phyloP scores from a whole-genome alignment of 164 flowering plant species.

The Berberis thunbergii region DNA sequence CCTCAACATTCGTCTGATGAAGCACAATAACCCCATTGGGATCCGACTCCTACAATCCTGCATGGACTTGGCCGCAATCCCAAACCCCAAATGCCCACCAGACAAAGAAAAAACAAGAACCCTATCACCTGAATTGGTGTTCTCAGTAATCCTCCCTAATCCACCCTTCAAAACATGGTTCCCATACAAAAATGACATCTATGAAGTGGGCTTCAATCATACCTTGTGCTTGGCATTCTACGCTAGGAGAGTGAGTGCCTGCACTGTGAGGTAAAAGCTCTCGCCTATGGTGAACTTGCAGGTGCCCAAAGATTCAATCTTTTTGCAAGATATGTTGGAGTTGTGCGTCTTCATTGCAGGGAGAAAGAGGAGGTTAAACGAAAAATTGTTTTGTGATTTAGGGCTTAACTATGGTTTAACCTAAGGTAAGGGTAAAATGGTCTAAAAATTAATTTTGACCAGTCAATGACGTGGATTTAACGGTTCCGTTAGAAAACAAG shows the following conservation, averaged over 20 bases:
- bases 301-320: slow-evolving; percentile 44
- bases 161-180: slow-evolving; percentile 85
- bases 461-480: no score
- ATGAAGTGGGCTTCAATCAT: slow-evolving; percentile 87
- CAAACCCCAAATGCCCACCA: slow-evolving; percentile 81
- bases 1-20: slow-evolving; percentile 79
- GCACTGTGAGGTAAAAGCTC: slow-evolving; percentile 65
- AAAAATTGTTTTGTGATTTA: no score
- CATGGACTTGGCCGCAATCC: slow-evolving; percentile 66
- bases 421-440: no score
- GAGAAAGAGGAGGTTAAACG: no score
- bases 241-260: slow-evolving; percentile 45
- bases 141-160: slow-evolving; percentile 74
- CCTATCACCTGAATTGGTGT: slow-evolving; percentile 60
- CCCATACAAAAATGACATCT: slow-evolving; percentile 83
- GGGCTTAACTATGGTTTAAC: no score
- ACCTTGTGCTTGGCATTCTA: slow-evolving; percentile 83
- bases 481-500: no score
- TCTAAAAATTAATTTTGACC: no score
- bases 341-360: no score
- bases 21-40: slow-evolving; percentile 84
- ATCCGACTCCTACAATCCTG: slow-evolving; percentile 76
- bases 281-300: slow-evolving; percentile 60
- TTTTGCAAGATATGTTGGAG: slow-evolving; percentile 42
- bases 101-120: slow-evolving; percentile 85